These are phyloP conservation scores for Candida wancherniae DNA, from an alignment of 805 yeast genomes.

Conservation along the genomic window DNA sequence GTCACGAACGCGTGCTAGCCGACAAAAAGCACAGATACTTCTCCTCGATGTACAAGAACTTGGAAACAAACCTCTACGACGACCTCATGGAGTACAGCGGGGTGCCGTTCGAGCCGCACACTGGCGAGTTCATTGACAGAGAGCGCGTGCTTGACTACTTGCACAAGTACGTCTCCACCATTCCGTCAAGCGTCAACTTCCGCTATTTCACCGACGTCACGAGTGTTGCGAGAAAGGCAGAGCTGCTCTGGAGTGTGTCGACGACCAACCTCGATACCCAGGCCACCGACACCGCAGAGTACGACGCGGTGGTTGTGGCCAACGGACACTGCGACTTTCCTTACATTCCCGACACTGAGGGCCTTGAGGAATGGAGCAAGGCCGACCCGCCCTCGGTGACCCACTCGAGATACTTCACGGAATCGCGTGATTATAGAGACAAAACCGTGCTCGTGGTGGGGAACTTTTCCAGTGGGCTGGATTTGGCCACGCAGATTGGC, in stretches of 20 bases:
- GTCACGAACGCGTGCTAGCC: slow-evolving; percentile 8
- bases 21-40: slow-evolving; percentile 11
- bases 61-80: slow-evolving; percentile 19
- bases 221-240: neutral
- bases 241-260: slow-evolving; percentile 11
- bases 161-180: slow-evolving; percentile 44
- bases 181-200: slow-evolving; percentile 28
- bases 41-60: slow-evolving; percentile 22
- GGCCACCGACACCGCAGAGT: slow-evolving; percentile 15
- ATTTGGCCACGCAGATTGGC: slow-evolving; percentile 60
- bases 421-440: slow-evolving; percentile 18
- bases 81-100: slow-evolving; percentile 61
- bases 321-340: slow-evolving; percentile 38
- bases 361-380: slow-evolving; percentile 27
- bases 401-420: slow-evolving; percentile 33
- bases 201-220: slow-evolving; percentile 46
- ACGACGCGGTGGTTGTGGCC: slow-evolving; percentile 38
- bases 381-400: slow-evolving; percentile 22
- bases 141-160: slow-evolving; percentile 59
- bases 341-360: slow-evolving; percentile 28
- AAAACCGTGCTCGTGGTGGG: slow-evolving; percentile 63
- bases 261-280: slow-evolving; percentile 5
- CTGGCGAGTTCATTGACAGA: slow-evolving; percentile 56
- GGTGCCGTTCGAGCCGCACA: slow-evolving; percentile 42
- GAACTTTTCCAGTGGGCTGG: slow-evolving; percentile 73